A percentile compares a stretch with the other conserved stretches of the same genome.
phyloP scores from a whole-genome alignment of 371 early-diverging fungal genomes.

The Chytridiales sp. region DNA sequence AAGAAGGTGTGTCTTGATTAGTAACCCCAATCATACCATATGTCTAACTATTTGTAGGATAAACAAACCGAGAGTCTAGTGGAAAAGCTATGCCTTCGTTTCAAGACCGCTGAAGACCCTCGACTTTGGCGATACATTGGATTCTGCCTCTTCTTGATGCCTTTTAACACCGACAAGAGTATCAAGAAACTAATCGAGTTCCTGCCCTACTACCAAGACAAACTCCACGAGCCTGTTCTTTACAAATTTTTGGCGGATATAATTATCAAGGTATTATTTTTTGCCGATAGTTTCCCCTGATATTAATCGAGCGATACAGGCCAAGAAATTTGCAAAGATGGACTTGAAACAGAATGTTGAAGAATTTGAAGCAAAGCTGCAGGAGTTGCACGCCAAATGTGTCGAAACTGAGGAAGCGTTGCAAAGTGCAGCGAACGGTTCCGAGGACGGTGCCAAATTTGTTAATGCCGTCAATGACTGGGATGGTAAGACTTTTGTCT shows the following conservation, averaged over 20 bases:
- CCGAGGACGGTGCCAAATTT: too few relatives aligned
- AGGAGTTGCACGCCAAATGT: conserved; percentile 45
- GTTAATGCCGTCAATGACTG: too few relatives aligned
- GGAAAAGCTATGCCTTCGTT: conserved; percentile 92
- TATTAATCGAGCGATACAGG: conserved; percentile 38
- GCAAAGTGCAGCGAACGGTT: too few relatives aligned
- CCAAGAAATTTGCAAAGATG: conserved; percentile 63
- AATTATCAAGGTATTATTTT: conserved; percentile 65
- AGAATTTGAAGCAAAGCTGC: conserved; percentile 74
- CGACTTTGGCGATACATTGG: conserved; percentile 91
- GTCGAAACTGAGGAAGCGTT: conserved; percentile 46
- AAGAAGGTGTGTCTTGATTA: conserved; percentile 58
- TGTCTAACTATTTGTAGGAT: conserved; percentile 57
- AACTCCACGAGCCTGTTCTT: conserved; percentile 76
- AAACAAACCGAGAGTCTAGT: conserved; percentile 90
- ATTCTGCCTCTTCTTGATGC: conserved; percentile 83
- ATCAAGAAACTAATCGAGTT: conserved; percentile 79
- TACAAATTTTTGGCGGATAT: conserved; percentile 81
- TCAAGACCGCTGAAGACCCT: conserved; percentile 64
- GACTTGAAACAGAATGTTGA: conserved; percentile 76
- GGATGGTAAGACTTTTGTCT: too few relatives aligned
- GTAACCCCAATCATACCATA: neutral
- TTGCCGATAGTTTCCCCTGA: neutral
- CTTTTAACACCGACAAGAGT: conserved; percentile 72
- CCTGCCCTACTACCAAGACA: conserved; percentile 81